Conservation (phyloP, 2,329 filamentous ascomycete genomes). For the Hysterium pulicare region DNA sequence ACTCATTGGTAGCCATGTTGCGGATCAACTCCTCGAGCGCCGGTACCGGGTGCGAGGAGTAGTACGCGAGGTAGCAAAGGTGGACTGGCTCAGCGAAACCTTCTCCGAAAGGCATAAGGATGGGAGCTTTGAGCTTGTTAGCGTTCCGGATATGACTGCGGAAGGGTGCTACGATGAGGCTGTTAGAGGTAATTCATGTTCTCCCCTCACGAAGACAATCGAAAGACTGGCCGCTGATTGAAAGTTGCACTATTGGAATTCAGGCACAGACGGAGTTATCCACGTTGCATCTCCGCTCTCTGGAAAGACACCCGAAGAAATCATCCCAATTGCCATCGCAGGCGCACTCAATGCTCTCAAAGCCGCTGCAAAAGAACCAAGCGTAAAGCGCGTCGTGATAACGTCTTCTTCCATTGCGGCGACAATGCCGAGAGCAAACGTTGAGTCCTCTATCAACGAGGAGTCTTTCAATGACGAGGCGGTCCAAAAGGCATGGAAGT, state of each 20-base stretch:
- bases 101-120: conserved; percentile 23
- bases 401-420: conserved; percentile 42
- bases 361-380: conserved; percentile 40
- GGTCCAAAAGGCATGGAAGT: conserved; percentile 31
- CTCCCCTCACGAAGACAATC: not conserved
- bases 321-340: conserved; percentile 41
- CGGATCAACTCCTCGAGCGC: conserved; percentile 25
- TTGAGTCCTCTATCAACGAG: conserved; percentile 32
- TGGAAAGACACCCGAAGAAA: conserved; percentile 36
- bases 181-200: conserved; percentile 20
- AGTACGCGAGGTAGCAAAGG: conserved; percentile 27
- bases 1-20: conserved; percentile 31
- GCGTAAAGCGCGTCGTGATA: conserved; percentile 43
- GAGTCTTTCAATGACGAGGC: conserved; percentile 39
- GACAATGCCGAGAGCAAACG: conserved; percentile 32
- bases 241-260: not conserved
- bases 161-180: conserved; percentile 24
- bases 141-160: conserved; percentile 25
- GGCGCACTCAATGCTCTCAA: conserved; percentile 40
- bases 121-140: conserved; percentile 25
- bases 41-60: conserved; percentile 37
- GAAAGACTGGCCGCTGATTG: not conserved
- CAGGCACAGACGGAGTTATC: conserved; percentile 42
- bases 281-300: conserved; percentile 46
- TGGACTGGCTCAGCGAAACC: conserved; percentile 26